These are phyloP conservation scores for Gynandropsis gynandra DNA, from an alignment of 345 rosid species.

Conservation along the genomic window DNA sequence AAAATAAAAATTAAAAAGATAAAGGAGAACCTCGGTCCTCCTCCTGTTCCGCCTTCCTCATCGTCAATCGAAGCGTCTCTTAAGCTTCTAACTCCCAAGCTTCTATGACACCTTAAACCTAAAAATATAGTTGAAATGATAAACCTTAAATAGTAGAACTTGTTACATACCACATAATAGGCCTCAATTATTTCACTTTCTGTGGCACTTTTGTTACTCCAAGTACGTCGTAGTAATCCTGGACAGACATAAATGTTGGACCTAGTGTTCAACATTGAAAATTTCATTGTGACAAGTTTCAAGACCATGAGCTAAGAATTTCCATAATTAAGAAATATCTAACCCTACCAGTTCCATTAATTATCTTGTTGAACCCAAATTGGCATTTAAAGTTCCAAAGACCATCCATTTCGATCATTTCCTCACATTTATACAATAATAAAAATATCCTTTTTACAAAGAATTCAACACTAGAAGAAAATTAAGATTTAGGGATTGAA, in stretches of 20 bases:
- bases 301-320: too few species aligned
- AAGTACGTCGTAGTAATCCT: conserved; percentile 75
- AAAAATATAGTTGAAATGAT: too few species aligned
- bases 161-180: conserved; percentile 40
- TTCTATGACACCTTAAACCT: too few species aligned
- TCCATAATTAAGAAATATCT: not conserved
- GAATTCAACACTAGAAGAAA: too few species aligned
- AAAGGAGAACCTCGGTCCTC: too few species aligned
- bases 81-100: too few species aligned
- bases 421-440: conserved; percentile 14
- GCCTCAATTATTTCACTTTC: conserved; percentile 65
- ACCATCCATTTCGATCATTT: conserved; percentile 36
- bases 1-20: too few species aligned
- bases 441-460: not conserved
- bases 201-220: conserved; percentile 80
- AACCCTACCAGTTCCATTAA: conserved; percentile 81
- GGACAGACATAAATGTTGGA: conserved; percentile 46
- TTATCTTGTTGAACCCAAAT: conserved; percentile 43
- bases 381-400: conserved; percentile 35
- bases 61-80: too few species aligned
- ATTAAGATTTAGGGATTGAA: too few species aligned
- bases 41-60: too few species aligned
- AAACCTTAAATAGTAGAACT: conserved; percentile 2
- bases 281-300: not conserved
- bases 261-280: conserved; percentile 13